Percentiles rank a stretch among this genome's conserved stretches.
phyloP scores from a whole-genome alignment of 768 basidiomycete species.

The Sporobolomyces roseus region DNA sequence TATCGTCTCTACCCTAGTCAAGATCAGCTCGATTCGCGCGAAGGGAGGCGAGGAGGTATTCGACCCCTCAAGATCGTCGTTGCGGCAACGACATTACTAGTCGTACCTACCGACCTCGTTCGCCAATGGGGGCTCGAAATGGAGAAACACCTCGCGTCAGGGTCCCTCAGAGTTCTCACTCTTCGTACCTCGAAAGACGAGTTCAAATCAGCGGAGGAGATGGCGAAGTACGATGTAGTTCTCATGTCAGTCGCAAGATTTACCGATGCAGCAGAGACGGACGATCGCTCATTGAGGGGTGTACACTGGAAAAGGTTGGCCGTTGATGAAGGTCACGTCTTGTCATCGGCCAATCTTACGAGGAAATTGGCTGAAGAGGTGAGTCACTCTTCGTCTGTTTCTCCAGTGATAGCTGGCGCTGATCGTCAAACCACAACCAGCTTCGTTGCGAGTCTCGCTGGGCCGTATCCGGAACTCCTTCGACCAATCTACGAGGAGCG shows the following conservation, averaged over 20 bases:
- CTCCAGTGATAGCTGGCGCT: background rate
- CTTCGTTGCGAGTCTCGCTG: conserved; percentile 39
- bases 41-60: conserved; percentile 12
- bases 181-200: conserved; percentile 38
- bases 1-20: conserved; percentile 27
- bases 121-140: conserved; percentile 48
- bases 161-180: conserved; percentile 39
- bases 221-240: conserved; percentile 46
- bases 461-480: conserved; percentile 43
- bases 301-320: conserved; percentile 42
- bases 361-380: conserved; percentile 30
- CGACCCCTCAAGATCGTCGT: conserved; percentile 42
- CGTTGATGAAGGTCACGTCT: conserved; percentile 42
- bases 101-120: conserved; percentile 48
- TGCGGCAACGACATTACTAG: conserved; percentile 45
- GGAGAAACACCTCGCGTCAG: conserved; percentile 43
- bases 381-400: background rate
- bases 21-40: conserved; percentile 34
- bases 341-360: conserved; percentile 13
- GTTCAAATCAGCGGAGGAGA: conserved; percentile 36
- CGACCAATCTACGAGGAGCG: conserved; percentile 38
- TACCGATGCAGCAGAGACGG: conserved; percentile 23
- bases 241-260: conserved; percentile 37
- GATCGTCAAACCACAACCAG: background rate
- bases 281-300: conserved; percentile 7